phyloP scores from a whole-genome alignment of 2,329 filamentous ascomycete genomes.

The Pseudogymnoascus sp. region DNA sequence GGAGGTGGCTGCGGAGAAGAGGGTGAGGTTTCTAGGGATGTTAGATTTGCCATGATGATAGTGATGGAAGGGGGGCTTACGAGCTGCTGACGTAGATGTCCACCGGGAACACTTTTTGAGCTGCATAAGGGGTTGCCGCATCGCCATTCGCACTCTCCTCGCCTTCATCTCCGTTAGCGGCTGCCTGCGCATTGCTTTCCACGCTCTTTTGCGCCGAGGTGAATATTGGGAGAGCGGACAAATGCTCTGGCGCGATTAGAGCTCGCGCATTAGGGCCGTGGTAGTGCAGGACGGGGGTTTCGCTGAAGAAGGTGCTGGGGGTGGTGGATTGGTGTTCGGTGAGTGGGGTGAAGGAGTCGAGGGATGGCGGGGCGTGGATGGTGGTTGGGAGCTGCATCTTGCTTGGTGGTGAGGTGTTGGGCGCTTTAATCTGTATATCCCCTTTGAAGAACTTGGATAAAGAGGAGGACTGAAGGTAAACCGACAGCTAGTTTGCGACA shows the following conservation, averaged over 20 bases:
- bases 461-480: background rate
- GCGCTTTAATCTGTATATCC: background rate
- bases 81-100: conserved; percentile 45
- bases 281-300: conserved; percentile 63
- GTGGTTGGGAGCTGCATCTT: conserved; percentile 34
- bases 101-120: conserved; percentile 33
- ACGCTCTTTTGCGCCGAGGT: conserved; percentile 41
- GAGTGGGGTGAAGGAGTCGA: conserved; percentile 55
- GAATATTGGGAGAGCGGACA: conserved; percentile 44
- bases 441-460: background rate
- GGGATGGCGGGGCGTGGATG: conserved; percentile 48
- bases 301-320: conserved; percentile 62
- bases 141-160: conserved; percentile 16
- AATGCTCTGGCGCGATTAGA: conserved; percentile 47
- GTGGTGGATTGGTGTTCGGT: conserved; percentile 65
- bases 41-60: conserved; percentile 22
- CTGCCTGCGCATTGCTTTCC: conserved; percentile 28
- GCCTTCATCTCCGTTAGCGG: conserved; percentile 27
- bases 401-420: background rate
- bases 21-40: conserved; percentile 43
- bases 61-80: background rate
- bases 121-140: conserved; percentile 17
- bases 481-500: background rate
- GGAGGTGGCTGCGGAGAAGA: conserved; percentile 52
- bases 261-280: conserved; percentile 50